phyloP scores from a whole-genome alignment of 805 yeast genomes.

The Teunomyces tritomae region DNA sequence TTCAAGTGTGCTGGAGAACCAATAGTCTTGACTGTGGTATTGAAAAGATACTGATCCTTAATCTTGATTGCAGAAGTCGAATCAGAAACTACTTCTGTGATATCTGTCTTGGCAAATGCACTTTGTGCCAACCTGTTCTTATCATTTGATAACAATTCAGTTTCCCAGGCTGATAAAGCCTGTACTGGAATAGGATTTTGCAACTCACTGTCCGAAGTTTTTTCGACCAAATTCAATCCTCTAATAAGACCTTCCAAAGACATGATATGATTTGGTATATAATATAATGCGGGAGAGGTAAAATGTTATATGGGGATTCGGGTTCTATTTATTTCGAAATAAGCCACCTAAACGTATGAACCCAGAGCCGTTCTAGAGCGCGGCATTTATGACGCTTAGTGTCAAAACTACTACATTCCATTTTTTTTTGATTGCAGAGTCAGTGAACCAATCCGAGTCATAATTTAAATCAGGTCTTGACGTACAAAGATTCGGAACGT shows the following conservation, averaged over 20 bases:
- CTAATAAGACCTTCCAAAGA: constrained; percentile 9
- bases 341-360: background rate
- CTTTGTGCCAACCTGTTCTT: constrained; percentile 53
- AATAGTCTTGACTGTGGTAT: constrained; percentile 32
- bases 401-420: background rate
- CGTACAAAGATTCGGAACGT: no score
- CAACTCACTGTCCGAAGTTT: background rate
- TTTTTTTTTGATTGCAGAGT: background rate
- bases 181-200: constrained; percentile 17
- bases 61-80: constrained; percentile 18
- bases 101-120: constrained; percentile 49
- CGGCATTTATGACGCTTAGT: background rate
- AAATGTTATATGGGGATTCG: background rate
- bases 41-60: constrained; percentile 34
- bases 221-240: constrained; percentile 10
- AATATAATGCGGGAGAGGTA: no score
- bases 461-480: no score
- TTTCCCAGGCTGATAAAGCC: constrained; percentile 39
- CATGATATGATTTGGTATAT: background rate
- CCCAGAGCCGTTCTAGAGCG: background rate
- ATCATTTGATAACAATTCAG: constrained; percentile 41
- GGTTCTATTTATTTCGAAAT: background rate
- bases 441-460: background rate
- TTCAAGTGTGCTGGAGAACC: constrained; percentile 35
- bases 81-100: constrained; percentile 41